phyloP scores from a whole-genome alignment of 495 filamentous ascomycete species.

The Immersiella caudata region DNA sequence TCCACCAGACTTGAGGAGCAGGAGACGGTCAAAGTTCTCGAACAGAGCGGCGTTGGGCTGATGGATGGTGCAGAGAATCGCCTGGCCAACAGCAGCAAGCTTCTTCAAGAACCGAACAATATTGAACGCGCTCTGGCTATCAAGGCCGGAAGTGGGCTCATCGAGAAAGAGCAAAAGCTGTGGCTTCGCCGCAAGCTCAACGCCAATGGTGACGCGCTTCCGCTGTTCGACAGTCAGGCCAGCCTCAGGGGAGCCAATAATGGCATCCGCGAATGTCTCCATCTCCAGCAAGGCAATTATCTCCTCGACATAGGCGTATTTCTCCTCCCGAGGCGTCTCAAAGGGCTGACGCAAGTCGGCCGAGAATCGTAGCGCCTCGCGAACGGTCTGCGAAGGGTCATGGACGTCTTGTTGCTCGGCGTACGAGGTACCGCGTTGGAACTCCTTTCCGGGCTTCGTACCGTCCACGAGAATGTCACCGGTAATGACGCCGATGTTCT shows the following conservation, averaged over 20 bases:
- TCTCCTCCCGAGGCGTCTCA: conserved; percentile 68
- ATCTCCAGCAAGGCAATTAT: conserved; percentile 81
- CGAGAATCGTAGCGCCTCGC: conserved; percentile 83
- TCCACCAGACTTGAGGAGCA: conserved; percentile 69
- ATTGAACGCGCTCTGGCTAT: conserved; percentile 83
- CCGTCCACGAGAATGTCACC: conserved; percentile 80
- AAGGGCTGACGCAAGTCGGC: conserved; percentile 78
- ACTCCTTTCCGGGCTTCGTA: conserved; percentile 62
- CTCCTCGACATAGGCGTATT: conserved; percentile 81
- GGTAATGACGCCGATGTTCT: conserved; percentile 75
- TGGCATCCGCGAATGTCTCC: conserved; percentile 80
- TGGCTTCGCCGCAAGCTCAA: conserved; percentile 85
- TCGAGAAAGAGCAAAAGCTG: conserved; percentile 86
- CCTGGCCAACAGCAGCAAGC: conserved; percentile 79
- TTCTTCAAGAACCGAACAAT: conserved; percentile 88
- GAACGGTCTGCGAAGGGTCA: conserved; percentile 74
- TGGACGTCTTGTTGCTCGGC: conserved; percentile 85
- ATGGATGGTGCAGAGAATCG: conserved; percentile 91
- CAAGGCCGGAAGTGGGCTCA: conserved; percentile 87
- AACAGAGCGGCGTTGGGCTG: conserved; percentile 87
- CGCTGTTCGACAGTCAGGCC: conserved; percentile 91
- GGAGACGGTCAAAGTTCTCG: conserved; percentile 72
- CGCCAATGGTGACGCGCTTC: conserved; percentile 88
- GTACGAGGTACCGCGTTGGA: conserved; percentile 80
- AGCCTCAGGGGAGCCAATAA: conserved; percentile 73